These are phyloP conservation scores for Veloporphyrellus conicus DNA, from an alignment of 1,284 basidiomycete genomes.

Conservation along the genomic window DNA sequence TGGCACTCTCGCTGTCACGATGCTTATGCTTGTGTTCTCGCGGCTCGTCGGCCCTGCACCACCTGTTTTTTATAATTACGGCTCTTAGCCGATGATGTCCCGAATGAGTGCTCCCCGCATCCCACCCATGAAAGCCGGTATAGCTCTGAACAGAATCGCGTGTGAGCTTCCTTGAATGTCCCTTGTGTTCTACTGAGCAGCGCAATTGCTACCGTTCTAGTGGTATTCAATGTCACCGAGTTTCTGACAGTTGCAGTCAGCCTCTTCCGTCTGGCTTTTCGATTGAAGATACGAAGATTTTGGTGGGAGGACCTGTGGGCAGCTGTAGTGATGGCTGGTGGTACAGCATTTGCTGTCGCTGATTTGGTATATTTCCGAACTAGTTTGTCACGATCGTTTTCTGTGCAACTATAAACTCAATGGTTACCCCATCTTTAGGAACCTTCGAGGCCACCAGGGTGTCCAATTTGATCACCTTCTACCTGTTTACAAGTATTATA, in stretches of 20 bases:
- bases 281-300: constrained; percentile 14
- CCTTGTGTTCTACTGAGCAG: neutral
- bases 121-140: neutral
- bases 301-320: constrained; percentile 26
- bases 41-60: neutral
- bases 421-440: neutral
- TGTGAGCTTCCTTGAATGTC: neutral
- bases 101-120: neutral
- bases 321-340: constrained; percentile 1
- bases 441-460: neutral
- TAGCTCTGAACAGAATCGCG: neutral
- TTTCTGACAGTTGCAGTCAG: neutral
- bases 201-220: neutral
- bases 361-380: neutral
- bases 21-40: neutral
- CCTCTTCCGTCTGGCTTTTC: constrained; percentile 12
- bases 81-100: too few relatives aligned
- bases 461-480: neutral
- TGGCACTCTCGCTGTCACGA: neutral
- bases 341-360: neutral
- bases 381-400: constrained; percentile 1
- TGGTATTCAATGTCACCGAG: neutral
- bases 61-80: neutral
- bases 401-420: neutral
- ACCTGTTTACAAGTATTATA: constrained; percentile 1